Evolutionary conservation across 306 rosid species (phyloP), one percentile per base, ranked within the genome.

Genomic region (Vigna trinervia): DNA sequence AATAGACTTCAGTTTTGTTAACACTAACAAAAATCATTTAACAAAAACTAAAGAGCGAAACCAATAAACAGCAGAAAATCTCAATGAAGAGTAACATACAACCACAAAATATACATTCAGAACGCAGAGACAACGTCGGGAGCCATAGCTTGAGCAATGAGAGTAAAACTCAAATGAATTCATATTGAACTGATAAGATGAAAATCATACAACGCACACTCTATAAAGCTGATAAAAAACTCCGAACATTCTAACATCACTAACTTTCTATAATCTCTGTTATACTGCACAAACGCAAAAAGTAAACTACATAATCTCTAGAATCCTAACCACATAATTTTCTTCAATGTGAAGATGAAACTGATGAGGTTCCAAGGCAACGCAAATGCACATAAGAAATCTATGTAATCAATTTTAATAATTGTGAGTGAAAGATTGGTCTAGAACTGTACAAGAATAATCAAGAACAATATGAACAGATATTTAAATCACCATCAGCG

Each of bases 401-500:
- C 9, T 22, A 50, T 39, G 36, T 2, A 39, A 57, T 47, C 36
- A 68, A 71, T 12, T 71, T 61, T n/a, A 34, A 74, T 26, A 57
- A 60, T 2, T 71, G 23, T 41, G 26, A 68, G 39, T 39, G 56
- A 59, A 52, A 77, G 52, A 63, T 72, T 12, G 45, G 12, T 15
- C 1, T 47, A 66, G 52, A 19, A 75, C 72, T 65, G 43, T 65
- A 53, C 28, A 62, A 43, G 39, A 67, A 34, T 66, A n/a, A 61
- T 61, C 67, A 32, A 66, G 41, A 85, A 68, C 38, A 70, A 50
- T 65, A 39, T 65, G 39, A 65, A 45, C 2, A 70, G 69, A 48
- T 15, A 0, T n/a, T 12, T 23, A 66, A 79, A 60, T 79, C 85
- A 94, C 98, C 92, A 36, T 94, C 97, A 15, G 72, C 74, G 1